Evolutionary conservation across 768 basidiomycete genomes (phyloP).

Genomic region (Infundibulicybe gibba): DNA sequence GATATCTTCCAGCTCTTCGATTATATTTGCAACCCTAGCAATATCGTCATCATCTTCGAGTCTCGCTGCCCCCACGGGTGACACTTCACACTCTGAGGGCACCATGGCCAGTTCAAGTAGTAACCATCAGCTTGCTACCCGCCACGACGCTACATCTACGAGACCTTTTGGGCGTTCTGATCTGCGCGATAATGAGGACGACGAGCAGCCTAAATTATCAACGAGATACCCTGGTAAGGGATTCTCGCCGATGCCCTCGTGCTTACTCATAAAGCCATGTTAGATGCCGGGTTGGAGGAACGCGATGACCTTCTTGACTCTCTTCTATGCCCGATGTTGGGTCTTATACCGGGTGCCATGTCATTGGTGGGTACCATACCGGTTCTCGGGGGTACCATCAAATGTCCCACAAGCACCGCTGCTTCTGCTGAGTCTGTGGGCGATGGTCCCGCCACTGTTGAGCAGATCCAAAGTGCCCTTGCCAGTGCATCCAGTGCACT

Average conservation of each 20-base stretch:
- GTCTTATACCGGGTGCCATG: too few species aligned
- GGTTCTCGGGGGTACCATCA: too few species aligned
- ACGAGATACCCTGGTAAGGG: too few species aligned
- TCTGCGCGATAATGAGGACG: background rate
- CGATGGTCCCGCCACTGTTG: too few species aligned
- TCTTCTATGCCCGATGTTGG: too few species aligned
- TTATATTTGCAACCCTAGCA: conserved; percentile 44
- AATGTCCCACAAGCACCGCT: too few species aligned
- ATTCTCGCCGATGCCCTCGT: too few species aligned
- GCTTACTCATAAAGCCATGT: too few species aligned
- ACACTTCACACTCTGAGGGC: conserved; percentile 17
- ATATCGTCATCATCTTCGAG: conserved; percentile 46
- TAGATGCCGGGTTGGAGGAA: too few species aligned
- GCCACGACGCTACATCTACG: conserved; percentile 3
- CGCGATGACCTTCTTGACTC: too few species aligned
- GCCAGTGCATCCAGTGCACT: background rate
- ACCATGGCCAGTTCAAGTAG: conserved; percentile 20
- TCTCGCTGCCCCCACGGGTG: conserved; percentile 39
- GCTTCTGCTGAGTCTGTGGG: too few species aligned
- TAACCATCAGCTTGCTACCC: conserved; percentile 9
- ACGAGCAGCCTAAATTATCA: background rate
- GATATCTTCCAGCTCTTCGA: conserved; percentile 42
- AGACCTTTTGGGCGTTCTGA: background rate
- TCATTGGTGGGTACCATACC: too few species aligned
- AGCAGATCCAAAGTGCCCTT: background rate